A percentile compares a stretch with the other conserved stretches of the same genome.
phyloP scores from a whole-genome alignment of 306 rosid species.

The Echinosophora koreensis region DNA sequence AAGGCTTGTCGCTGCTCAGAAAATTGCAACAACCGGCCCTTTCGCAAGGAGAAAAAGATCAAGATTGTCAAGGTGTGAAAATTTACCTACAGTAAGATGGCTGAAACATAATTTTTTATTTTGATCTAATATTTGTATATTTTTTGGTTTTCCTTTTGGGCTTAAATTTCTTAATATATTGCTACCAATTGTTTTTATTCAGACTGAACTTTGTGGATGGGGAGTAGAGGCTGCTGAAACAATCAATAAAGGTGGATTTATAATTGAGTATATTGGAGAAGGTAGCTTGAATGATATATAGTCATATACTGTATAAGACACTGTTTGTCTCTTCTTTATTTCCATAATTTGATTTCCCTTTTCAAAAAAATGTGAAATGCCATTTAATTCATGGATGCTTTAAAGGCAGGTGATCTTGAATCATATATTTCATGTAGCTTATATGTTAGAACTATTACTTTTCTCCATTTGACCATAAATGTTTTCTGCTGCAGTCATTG shows the following conservation, averaged over 20 bases:
- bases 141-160: background rate
- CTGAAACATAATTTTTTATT: background rate
- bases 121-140: background rate
- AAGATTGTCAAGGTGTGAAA: constrained; percentile 76
- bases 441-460: constrained; percentile 5
- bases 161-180: background rate
- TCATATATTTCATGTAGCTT: background rate
- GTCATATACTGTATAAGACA: background rate
- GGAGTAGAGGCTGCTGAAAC: constrained; percentile 90
- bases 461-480: constrained; percentile 28
- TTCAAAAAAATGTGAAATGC: background rate
- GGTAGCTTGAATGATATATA: constrained; percentile 57
- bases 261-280: constrained; percentile 94
- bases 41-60: constrained; percentile 89
- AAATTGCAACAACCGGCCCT: constrained; percentile 85
- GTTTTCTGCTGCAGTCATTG: constrained; percentile 73
- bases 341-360: constrained; percentile 9
- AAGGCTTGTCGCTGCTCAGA: constrained; percentile 86
- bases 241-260: constrained; percentile 71
- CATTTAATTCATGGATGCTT: constrained; percentile 15
- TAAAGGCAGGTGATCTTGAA: constrained; percentile 11
- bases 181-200: constrained; percentile 44
- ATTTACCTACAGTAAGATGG: background rate
- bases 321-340: background rate
- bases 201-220: constrained; percentile 97